phyloP scores from a whole-genome alignment of 2,329 filamentous ascomycete species.

The Teratosphaeria gauchensis region DNA sequence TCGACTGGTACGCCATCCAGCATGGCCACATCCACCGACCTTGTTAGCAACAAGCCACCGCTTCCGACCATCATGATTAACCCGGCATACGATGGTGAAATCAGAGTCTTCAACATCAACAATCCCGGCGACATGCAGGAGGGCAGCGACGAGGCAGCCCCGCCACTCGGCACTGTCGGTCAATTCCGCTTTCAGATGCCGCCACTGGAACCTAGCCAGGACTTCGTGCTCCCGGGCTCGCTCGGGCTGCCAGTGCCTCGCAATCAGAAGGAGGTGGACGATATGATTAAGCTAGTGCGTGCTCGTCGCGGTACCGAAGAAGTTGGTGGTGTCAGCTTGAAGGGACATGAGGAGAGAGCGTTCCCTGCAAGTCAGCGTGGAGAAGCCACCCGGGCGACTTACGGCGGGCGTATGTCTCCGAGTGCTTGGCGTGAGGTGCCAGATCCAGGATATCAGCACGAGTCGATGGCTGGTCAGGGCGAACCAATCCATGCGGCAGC shows the following conservation, averaged over 20 bases:
- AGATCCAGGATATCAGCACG: not conserved
- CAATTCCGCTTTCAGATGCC: not conserved
- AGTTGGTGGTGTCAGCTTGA: not conserved
- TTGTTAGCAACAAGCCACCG: not conserved
- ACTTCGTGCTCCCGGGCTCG: not conserved
- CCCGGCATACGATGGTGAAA: not conserved
- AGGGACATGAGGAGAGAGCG: not conserved
- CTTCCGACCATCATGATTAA: not conserved
- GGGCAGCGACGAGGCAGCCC: not conserved
- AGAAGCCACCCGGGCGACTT: not conserved
- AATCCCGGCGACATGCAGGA: not conserved
- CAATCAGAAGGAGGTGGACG: not conserved
- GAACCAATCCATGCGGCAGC: not conserved
- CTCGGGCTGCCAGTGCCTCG: not conserved
- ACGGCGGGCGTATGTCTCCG: not conserved
- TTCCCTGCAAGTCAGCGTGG: not conserved
- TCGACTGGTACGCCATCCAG: not conserved
- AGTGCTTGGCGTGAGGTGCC: not conserved
- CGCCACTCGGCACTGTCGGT: not conserved
- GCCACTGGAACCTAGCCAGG: not conserved
- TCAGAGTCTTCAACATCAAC: not conserved
- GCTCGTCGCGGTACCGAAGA: not conserved
- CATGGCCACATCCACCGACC: not conserved
- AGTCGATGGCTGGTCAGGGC: not conserved
- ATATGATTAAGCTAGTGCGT: not conserved